These are phyloP conservation scores for Metarhizium rileyi DNA, from an alignment of 2,329 filamentous ascomycete genomes.

Conservation along the genomic window DNA sequence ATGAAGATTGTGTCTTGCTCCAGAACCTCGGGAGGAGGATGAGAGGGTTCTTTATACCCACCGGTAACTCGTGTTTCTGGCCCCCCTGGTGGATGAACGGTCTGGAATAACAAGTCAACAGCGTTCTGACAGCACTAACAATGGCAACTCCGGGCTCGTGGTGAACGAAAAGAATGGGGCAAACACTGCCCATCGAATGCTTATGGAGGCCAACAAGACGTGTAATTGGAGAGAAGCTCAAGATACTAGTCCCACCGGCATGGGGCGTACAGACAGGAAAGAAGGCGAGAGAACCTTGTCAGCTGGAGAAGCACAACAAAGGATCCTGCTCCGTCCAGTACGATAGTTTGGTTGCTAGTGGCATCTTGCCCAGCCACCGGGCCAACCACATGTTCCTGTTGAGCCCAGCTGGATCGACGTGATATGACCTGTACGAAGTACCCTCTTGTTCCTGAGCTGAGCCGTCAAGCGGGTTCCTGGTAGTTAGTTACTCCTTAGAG, in stretches of 20 bases:
- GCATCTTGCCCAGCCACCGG: not conserved
- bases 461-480: not conserved
- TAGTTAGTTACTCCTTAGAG: too few species aligned
- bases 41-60: not conserved
- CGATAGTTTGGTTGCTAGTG: not conserved
- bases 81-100: too few species aligned
- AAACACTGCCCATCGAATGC: too few species aligned
- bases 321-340: too few species aligned
- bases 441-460: not conserved
- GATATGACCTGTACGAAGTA: too few species aligned
- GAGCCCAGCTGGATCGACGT: not conserved
- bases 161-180: too few species aligned
- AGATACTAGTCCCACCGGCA: not conserved
- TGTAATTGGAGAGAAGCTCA: not conserved
- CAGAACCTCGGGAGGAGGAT: not conserved
- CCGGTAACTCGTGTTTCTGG: too few species aligned
- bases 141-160: too few species aligned
- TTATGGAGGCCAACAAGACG: too few species aligned
- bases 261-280: not conserved
- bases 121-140: too few species aligned
- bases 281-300: not conserved
- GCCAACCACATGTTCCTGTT: too few species aligned
- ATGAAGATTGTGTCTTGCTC: not conserved
- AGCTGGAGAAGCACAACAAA: not conserved
- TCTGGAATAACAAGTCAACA: too few species aligned